Evolutionary conservation across 2,329 filamentous ascomycete species (phyloP).

Genomic region (Raffaelea ambrosiae): DNA sequence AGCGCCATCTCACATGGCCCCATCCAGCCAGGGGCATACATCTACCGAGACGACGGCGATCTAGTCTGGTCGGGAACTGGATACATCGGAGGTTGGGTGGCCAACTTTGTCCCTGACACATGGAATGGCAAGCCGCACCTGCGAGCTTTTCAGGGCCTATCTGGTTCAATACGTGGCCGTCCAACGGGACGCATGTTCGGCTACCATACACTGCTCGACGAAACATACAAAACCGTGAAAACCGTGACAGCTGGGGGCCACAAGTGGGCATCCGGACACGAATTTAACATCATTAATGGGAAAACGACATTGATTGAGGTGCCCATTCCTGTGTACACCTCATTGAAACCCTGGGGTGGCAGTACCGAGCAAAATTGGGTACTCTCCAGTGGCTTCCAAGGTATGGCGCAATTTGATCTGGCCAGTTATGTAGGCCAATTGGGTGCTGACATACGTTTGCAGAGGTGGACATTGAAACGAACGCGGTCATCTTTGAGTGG

Average conservation of each 20-base stretch:
- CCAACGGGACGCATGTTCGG: not conserved
- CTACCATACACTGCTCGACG: constrained; percentile 2
- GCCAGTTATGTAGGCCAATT: no score
- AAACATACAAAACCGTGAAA: not conserved
- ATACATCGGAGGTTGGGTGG: not conserved
- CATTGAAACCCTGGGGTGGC: not conserved
- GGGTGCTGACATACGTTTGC: no score
- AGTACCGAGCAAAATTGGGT: not conserved
- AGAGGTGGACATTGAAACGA: not conserved
- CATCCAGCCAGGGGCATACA: constrained; percentile 42
- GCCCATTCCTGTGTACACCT: not conserved
- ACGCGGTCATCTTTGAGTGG: not conserved
- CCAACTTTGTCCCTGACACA: not conserved
- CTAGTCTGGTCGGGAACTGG: constrained; percentile 48
- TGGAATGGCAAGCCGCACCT: not conserved
- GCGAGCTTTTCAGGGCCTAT: not conserved
- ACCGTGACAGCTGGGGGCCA: not conserved
- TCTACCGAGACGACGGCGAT: constrained; percentile 44
- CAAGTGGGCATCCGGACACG: not conserved
- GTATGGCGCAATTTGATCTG: no score
- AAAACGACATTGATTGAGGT: not conserved
- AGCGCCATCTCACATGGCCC: not conserved
- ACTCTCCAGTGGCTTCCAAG: not conserved
- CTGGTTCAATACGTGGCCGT: not conserved
- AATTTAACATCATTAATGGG: not conserved